phyloP scores from a whole-genome alignment of 495 filamentous ascomycete species.

The Lepraria neglecta region DNA sequence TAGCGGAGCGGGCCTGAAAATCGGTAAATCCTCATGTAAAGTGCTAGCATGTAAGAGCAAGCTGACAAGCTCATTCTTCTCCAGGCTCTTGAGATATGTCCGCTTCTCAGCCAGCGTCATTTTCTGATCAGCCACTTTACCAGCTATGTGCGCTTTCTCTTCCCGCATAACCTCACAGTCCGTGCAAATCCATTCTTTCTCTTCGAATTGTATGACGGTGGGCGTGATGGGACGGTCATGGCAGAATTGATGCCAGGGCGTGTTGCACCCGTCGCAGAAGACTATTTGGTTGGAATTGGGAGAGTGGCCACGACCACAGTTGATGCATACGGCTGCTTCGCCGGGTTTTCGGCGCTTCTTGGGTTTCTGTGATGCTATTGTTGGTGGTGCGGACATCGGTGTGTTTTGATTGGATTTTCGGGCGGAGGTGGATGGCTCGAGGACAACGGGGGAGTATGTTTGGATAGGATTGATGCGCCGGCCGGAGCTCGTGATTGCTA shows the following conservation, averaged over 20 bases:
- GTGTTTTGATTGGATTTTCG: slow-evolving; percentile 39
- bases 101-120: slow-evolving; percentile 38
- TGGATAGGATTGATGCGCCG: slow-evolving; percentile 70
- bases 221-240: slow-evolving; percentile 76
- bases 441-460: slow-evolving; percentile 47
- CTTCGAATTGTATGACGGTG: slow-evolving; percentile 58
- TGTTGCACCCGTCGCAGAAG: slow-evolving; percentile 88
- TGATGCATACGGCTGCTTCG: slow-evolving; percentile 53
- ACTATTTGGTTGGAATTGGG: slow-evolving; percentile 80
- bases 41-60: slow-evolving; percentile 41
- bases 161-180: slow-evolving; percentile 51
- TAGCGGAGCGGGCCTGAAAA: slow-evolving; percentile 30
- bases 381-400: slow-evolving; percentile 25
- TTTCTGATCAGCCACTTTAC: slow-evolving; percentile 39
- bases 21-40: slow-evolving; percentile 36
- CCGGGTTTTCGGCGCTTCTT: slow-evolving; percentile 42
- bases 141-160: slow-evolving; percentile 21
- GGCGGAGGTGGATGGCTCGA: slow-evolving; percentile 30
- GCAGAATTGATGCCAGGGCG: slow-evolving; percentile 84
- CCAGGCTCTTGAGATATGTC: slow-evolving; percentile 41
- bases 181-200: slow-evolving; percentile 71
- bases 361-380: slow-evolving; percentile 34
- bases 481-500: slow-evolving; percentile 75
- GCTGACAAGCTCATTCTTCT: slow-evolving; percentile 38
- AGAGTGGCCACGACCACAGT: slow-evolving; percentile 71